These are phyloP conservation scores for Apiospora saccharicola DNA, from an alignment of 2,329 filamentous ascomycete genomes.

Conservation along the genomic window DNA sequence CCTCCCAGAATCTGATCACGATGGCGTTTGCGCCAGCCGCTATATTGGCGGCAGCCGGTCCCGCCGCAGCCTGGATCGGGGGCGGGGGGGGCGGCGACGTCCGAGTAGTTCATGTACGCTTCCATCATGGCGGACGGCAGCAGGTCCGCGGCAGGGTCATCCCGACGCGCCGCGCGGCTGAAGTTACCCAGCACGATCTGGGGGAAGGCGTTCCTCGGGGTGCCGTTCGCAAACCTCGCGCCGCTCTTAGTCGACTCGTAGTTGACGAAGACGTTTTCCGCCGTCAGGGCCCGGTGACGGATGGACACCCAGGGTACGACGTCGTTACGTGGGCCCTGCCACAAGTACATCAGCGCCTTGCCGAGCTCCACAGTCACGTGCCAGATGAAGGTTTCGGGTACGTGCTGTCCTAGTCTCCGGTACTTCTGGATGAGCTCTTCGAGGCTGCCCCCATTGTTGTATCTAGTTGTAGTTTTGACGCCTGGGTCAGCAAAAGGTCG, in stretches of 20 bases:
- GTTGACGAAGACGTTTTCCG: neutral
- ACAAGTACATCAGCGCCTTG: neutral
- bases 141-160: neutral
- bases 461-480: neutral
- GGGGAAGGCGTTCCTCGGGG: neutral
- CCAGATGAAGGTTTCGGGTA: neutral
- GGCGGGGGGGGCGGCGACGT: neutral
- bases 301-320: neutral
- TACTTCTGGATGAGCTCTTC: neutral
- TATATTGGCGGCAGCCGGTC: too few species aligned
- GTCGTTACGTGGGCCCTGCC: neutral
- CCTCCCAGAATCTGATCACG: neutral
- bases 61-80: too few species aligned
- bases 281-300: neutral
- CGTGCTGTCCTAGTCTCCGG: neutral
- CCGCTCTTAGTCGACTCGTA: neutral
- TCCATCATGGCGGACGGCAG: neutral
- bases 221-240: fast-evolving
- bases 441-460: neutral
- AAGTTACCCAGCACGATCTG: neutral
- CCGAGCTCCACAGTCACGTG: neutral
- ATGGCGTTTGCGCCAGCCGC: too few species aligned
- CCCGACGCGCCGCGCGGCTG: neutral
- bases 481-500: neutral
- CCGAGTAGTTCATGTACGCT: neutral